Percentiles rank a stretch among this genome's conserved stretches.
Evolutionary conservation across 495 filamentous ascomycete species (phyloP).

Genomic region (Astrothelium macrocarpum): DNA sequence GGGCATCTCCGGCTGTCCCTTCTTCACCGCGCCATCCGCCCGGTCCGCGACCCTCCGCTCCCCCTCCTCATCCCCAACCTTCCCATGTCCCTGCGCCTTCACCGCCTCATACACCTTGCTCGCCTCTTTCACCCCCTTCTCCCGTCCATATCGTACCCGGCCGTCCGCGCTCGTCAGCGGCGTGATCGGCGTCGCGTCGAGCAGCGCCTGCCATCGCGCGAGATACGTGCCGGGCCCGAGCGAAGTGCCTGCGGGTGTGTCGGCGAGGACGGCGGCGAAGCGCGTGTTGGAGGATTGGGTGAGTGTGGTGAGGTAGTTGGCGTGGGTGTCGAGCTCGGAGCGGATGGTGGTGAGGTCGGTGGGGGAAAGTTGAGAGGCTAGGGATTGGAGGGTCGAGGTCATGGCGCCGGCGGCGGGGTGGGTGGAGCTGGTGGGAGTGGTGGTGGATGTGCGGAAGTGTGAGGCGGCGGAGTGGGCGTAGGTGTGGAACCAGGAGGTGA

Average conservation of each 20-base stretch:
- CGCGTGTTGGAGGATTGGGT: slow-evolving; percentile 38
- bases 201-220: slow-evolving; percentile 50
- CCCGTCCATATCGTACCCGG: slow-evolving; percentile 40
- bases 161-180: slow-evolving; percentile 38
- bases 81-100: slow-evolving; percentile 23
- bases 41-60: slow-evolving; percentile 10
- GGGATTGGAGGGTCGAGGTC: slow-evolving; percentile 33
- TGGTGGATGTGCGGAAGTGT: slow-evolving; percentile 30
- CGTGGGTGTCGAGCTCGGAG: slow-evolving; percentile 42
- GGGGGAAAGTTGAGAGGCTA: slow-evolving; percentile 38
- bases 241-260: slow-evolving; percentile 21
- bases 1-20: slow-evolving; percentile 13
- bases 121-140: slow-evolving; percentile 40
- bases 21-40: not conserved
- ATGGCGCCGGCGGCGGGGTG: slow-evolving; percentile 36
- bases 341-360: slow-evolving; percentile 30
- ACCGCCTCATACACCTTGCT: slow-evolving; percentile 40
- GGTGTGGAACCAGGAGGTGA: slow-evolving; percentile 40
- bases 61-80: slow-evolving; percentile 11
- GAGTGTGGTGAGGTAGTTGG: slow-evolving; percentile 42
- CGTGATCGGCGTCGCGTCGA: slow-evolving; percentile 51
- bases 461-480: slow-evolving; percentile 35
- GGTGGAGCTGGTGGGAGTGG: slow-evolving; percentile 3
- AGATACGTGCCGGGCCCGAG: slow-evolving; percentile 55
- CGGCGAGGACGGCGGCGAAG: slow-evolving; percentile 32